phyloP scores from a whole-genome alignment of 306 rosid genomes.

The Quercus alba region DNA sequence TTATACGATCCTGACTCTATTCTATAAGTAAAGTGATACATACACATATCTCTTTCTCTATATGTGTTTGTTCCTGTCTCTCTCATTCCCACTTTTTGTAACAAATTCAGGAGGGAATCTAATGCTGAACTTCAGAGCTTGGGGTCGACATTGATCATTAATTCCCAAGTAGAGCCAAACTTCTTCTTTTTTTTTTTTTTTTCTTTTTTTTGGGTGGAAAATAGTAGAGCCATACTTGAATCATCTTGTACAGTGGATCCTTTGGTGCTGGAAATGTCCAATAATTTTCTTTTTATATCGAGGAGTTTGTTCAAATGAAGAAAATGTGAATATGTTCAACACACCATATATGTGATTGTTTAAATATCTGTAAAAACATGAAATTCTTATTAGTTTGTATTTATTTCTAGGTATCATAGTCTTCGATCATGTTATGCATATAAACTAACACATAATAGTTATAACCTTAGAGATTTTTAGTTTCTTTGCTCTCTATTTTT shows the following conservation, averaged over 20 bases:
- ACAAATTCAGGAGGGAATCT: constrained; percentile 13
- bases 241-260: constrained; percentile 76
- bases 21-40: constrained; percentile 35
- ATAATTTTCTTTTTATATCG: constrained; percentile 6
- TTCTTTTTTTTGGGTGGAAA: no score
- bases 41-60: not conserved
- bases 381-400: not conserved
- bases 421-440: not conserved
- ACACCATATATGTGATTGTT: not conserved
- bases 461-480: no score
- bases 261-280: constrained; percentile 61
- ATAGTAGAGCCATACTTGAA: constrained; percentile 34
- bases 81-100: constrained; percentile 29
- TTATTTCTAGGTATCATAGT: not conserved
- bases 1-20: no score
- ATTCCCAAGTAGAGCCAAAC: constrained; percentile 72
- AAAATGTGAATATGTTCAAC: not conserved
- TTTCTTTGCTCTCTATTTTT: no score
- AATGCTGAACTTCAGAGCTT: constrained; percentile 76
- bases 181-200: no score
- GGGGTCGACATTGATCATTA: constrained; percentile 67
- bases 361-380: not conserved
- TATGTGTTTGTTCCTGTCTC: not conserved
- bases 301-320: no score
- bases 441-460: not conserved